Conservation (phyloP, 305 asterid genomes). For the Plantago rigida region DNA sequence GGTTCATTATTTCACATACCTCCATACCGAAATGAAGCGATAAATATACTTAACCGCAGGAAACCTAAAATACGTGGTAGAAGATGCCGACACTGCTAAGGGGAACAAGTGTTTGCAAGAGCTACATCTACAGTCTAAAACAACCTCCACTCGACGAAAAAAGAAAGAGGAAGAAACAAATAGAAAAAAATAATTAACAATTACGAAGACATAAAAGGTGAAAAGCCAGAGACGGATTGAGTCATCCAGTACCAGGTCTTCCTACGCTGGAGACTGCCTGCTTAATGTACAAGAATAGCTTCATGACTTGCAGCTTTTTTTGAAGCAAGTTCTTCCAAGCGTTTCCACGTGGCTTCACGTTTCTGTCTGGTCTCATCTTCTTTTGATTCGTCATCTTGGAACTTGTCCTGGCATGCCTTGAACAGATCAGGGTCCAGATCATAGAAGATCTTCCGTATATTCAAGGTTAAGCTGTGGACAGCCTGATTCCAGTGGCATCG, state of each 20-base stretch:
- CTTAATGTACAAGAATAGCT: constrained; percentile 47
- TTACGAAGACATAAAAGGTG: neutral
- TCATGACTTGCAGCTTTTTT: constrained; percentile 39
- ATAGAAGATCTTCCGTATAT: constrained; percentile 55
- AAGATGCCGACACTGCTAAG: constrained; percentile 16
- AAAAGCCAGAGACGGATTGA: neutral
- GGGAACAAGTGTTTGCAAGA: constrained; percentile 4
- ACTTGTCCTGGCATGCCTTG: constrained; percentile 55
- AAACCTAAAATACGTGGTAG: constrained; percentile 22
- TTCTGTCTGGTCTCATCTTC: constrained; percentile 40
- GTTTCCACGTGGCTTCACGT: constrained; percentile 62
- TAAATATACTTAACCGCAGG: constrained; percentile 13
- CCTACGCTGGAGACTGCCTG: constrained; percentile 19
- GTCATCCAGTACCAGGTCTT: neutral
- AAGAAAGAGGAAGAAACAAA: neutral
- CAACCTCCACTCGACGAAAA: constrained; percentile 15
- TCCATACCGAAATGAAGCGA: constrained; percentile 16
- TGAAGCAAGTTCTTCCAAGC: constrained; percentile 50
- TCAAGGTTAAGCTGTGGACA: constrained; percentile 59
- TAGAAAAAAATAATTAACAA: neutral
- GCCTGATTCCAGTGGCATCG: constrained; percentile 76
- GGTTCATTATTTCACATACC: constrained; percentile 19
- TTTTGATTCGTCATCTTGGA: constrained; percentile 55
- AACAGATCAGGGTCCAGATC: constrained; percentile 71
- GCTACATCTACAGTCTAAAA: constrained; percentile 24